Evolutionary conservation across 768 basidiomycete genomes (phyloP).

Genomic region (Mycena alexandri): DNA sequence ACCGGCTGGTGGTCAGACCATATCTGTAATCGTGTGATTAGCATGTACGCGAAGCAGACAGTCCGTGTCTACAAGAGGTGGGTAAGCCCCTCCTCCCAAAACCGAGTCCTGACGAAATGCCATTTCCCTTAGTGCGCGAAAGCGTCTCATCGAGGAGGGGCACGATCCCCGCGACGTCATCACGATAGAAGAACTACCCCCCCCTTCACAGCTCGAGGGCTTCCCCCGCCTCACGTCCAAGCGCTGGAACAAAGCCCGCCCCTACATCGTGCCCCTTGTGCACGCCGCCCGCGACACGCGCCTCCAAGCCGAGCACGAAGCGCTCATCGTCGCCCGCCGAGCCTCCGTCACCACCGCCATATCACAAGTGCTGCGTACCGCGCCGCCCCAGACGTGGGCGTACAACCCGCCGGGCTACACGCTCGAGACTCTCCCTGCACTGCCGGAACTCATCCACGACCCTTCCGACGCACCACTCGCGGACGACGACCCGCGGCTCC

Average conservation of each 20-base stretch:
- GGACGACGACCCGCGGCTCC: slow-evolving; percentile 22
- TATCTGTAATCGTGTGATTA: background rate
- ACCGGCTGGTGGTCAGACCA: slow-evolving; percentile 13
- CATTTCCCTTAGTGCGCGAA: slow-evolving; percentile 16
- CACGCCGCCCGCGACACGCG: slow-evolving; percentile 14
- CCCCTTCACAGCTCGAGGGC: slow-evolving; percentile 9
- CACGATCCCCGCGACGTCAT: slow-evolving; percentile 20
- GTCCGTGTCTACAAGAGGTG: slow-evolving; percentile 13
- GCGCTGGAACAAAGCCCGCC: slow-evolving; percentile 31
- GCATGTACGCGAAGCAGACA: background rate
- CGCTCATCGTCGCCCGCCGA: slow-evolving; percentile 9
- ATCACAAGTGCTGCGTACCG: slow-evolving; percentile 31
- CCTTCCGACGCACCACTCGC: slow-evolving; percentile 21
- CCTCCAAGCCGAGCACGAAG: slow-evolving; percentile 11
- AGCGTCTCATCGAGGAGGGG: slow-evolving; percentile 27
- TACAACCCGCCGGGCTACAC: slow-evolving; percentile 30
- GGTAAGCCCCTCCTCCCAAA: background rate
- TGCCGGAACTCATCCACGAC: slow-evolving; percentile 30
- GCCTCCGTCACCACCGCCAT: background rate
- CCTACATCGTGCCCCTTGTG: slow-evolving; percentile 24
- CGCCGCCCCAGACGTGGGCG: slow-evolving; percentile 27
- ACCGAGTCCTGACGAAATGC: background rate
- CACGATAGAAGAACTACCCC: background rate
- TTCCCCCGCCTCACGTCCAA: slow-evolving; percentile 30
- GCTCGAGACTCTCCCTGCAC: slow-evolving; percentile 22